These are phyloP conservation scores for Saccharomyces uvarum DNA, from an alignment of 1,139 yeast species.

Conservation along the genomic window DNA sequence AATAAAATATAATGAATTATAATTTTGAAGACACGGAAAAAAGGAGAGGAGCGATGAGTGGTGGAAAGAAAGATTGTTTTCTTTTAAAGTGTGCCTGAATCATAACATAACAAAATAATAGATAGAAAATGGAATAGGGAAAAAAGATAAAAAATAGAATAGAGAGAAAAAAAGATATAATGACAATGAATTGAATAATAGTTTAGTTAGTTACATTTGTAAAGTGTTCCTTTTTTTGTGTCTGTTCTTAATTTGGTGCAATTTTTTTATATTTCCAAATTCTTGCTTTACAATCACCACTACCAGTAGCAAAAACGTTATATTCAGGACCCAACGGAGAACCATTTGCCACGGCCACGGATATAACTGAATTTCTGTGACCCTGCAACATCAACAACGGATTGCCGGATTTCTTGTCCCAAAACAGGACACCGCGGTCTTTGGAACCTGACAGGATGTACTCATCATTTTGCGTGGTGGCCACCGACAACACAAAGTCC, in stretches of 20 bases:
- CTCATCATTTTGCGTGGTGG: slow-evolving; percentile 89
- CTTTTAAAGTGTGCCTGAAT: background rate
- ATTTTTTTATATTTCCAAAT: slow-evolving; percentile 61
- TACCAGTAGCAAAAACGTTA: slow-evolving; percentile 89
- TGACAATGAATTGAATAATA: slow-evolving; percentile 1
- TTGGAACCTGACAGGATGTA: slow-evolving; percentile 91
- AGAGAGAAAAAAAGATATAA: background rate
- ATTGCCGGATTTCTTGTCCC: slow-evolving; percentile 92
- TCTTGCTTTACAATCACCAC: slow-evolving; percentile 96
- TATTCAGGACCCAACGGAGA: slow-evolving; percentile 48
- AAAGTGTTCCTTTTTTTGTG: slow-evolving; percentile 1
- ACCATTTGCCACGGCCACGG: slow-evolving; percentile 83
- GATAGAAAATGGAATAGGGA: slow-evolving; percentile 2
- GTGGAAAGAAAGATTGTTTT: background rate
- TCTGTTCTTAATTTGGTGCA: slow-evolving; percentile 3
- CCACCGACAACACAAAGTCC: slow-evolving; percentile 89
- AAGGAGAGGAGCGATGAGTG: background rate
- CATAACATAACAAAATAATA: background rate
- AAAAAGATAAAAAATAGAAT: background rate
- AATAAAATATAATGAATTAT: background rate
- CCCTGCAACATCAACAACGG: slow-evolving; percentile 95
- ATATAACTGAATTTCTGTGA: slow-evolving; percentile 90
- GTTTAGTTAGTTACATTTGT: background rate
- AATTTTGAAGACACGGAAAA: background rate
- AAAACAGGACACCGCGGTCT: slow-evolving; percentile 93